Conservation (phyloP, 2,329 filamentous ascomycete genomes). For the Paraphoma chrysanthemicola region DNA sequence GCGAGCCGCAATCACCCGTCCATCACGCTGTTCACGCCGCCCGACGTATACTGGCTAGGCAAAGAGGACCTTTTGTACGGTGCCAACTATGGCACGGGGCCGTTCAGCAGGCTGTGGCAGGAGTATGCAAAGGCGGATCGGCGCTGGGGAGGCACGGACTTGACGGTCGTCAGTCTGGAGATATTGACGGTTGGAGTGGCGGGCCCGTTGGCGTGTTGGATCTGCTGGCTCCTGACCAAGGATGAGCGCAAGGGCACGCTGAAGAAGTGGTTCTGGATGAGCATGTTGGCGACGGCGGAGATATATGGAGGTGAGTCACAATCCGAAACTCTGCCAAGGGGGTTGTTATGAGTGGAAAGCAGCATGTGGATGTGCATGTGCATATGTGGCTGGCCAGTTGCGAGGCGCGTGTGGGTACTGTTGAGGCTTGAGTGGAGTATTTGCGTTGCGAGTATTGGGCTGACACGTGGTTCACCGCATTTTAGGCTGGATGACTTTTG, state of each 20-base stretch:
- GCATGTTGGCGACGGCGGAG: slow-evolving; percentile 67
- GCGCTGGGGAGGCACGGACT: slow-evolving; percentile 66
- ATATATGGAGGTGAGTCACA: slow-evolving; percentile 62
- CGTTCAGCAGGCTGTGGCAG: slow-evolving; percentile 66
- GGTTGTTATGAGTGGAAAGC: too few relatives aligned
- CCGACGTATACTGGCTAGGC: slow-evolving; percentile 61
- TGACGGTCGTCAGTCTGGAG: slow-evolving; percentile 66
- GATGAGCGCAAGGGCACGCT: slow-evolving; percentile 46
- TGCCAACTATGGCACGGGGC: slow-evolving; percentile 61
- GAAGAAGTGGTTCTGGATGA: slow-evolving; percentile 61
- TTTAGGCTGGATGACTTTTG: slow-evolving; percentile 68
- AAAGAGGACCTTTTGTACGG: slow-evolving; percentile 64
- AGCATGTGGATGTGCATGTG: background rate
- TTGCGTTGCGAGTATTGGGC: slow-evolving; percentile 32
- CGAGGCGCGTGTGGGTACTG: slow-evolving; percentile 30
- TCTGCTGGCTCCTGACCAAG: slow-evolving; percentile 60
- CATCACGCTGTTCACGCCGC: slow-evolving; percentile 52
- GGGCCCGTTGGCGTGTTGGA: slow-evolving; percentile 64
- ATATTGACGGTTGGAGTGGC: slow-evolving; percentile 67
- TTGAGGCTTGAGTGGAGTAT: slow-evolving; percentile 22
- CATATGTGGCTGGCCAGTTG: slow-evolving; percentile 4
- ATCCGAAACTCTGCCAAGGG: background rate
- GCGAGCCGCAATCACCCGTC: slow-evolving; percentile 32
- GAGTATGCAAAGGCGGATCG: slow-evolving; percentile 71
- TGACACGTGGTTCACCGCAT: slow-evolving; percentile 48